Percentiles rank a stretch among this genome's conserved stretches.
Conservation (phyloP, 2,329 filamentous ascomycete species). For the Fusarium chuoi region DNA sequence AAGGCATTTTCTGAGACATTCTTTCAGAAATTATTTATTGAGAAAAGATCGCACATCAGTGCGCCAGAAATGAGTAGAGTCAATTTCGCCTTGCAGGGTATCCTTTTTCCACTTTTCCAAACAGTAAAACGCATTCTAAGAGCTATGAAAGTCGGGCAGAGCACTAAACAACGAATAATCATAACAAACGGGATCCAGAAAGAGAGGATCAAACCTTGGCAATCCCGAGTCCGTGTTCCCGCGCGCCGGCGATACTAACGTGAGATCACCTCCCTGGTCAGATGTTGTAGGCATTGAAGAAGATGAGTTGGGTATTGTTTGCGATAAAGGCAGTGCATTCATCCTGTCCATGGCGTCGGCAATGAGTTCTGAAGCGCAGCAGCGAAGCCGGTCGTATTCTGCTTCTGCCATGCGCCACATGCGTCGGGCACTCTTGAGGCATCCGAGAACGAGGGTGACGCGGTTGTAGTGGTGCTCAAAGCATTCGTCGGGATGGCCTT, state of each 20-base stretch:
- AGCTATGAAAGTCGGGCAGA: slow-evolving; percentile 20
- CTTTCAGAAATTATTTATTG: neutral
- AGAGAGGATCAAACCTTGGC: slow-evolving; percentile 11
- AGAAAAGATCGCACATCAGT: neutral
- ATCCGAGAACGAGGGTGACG: slow-evolving; percentile 24
- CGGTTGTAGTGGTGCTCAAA: slow-evolving; percentile 40
- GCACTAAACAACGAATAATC: slow-evolving; percentile 20
- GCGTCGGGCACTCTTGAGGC: slow-evolving; percentile 26
- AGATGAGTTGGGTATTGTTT: neutral
- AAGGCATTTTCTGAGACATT: neutral
- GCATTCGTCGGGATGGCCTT: slow-evolving; percentile 35
- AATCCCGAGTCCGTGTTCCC: neutral
- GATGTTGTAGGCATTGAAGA: neutral
- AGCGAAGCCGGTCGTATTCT: slow-evolving; percentile 31
- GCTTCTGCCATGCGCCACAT: slow-evolving; percentile 35
- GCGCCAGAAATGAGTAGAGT: neutral
- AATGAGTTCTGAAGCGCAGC: slow-evolving; percentile 24
- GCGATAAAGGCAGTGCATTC: slow-evolving; percentile 31
- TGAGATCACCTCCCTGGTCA: neutral
- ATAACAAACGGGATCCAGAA: slow-evolving; percentile 21
- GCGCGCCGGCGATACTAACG: neutral
- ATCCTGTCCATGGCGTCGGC: slow-evolving; percentile 39
- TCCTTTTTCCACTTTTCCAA: neutral
- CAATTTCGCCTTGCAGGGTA: slow-evolving; percentile 1
- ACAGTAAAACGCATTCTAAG: neutral